Percentiles rank a stretch among this genome's conserved stretches.
These are phyloP conservation scores for Gynochthodes officinalis DNA, from an alignment of 257 asterid genomes.

Conservation along the genomic window DNA sequence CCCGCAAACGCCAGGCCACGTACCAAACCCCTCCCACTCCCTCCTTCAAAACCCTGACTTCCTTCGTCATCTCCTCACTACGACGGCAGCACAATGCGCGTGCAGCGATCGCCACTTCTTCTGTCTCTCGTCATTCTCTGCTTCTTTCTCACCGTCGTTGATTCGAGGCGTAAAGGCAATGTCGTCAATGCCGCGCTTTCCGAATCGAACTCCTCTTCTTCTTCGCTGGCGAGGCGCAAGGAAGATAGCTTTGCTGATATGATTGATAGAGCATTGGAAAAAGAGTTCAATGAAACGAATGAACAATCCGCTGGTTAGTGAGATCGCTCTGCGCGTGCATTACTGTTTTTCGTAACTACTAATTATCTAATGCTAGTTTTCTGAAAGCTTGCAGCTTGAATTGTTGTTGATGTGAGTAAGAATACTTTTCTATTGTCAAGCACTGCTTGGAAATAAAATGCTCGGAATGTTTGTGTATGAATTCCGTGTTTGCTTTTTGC, in stretches of 20 bases:
- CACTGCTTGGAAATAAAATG: not conserved
- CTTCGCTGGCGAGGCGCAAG: slow-evolving; percentile 22
- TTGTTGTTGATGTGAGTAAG: too few species aligned
- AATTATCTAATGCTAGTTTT: not conserved
- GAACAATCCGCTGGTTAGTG: slow-evolving; percentile 62
- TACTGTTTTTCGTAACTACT: not conserved
- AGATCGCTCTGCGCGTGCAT: slow-evolving; percentile 14
- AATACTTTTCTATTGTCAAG: not conserved
- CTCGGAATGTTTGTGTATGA: not conserved
- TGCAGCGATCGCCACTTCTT: not conserved
- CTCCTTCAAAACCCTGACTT: not conserved
- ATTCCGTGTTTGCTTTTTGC: not conserved
- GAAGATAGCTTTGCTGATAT: slow-evolving; percentile 55
- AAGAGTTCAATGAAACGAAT: slow-evolving; percentile 73
- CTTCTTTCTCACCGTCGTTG: slow-evolving; percentile 8
- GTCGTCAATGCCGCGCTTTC: slow-evolving; percentile 25
- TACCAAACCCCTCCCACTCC: not conserved
- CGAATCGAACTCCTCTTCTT: slow-evolving; percentile 31
- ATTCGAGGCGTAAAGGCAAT: slow-evolving; percentile 9
- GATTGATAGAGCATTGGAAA: slow-evolving; percentile 65
- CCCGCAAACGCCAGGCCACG: slow-evolving; percentile 8
- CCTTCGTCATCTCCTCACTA: not conserved
- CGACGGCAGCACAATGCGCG: not conserved
- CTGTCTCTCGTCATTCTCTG: not conserved
- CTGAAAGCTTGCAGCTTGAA: not conserved